phyloP scores from a whole-genome alignment of 495 filamentous ascomycete species.

The Neurospora hispaniola region DNA sequence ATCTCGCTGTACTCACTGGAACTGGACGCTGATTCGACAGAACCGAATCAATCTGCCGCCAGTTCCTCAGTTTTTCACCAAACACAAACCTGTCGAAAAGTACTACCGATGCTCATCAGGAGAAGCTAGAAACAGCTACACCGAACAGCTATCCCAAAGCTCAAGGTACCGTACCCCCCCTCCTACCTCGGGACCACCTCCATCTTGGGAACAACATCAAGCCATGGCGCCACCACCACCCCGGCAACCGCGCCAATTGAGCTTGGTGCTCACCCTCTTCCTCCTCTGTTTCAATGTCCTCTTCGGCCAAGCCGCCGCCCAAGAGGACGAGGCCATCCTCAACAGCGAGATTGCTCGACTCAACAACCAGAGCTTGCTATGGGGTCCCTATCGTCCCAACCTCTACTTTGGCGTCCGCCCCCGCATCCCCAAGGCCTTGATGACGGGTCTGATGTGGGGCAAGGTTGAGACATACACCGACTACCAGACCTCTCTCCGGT shows the following conservation, averaged over 20 bases:
- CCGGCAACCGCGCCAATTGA: slow-evolving; percentile 11
- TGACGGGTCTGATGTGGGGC: slow-evolving; percentile 80
- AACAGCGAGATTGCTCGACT: slow-evolving; percentile 43
- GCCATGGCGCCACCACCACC: slow-evolving; percentile 8
- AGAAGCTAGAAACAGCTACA: neutral
- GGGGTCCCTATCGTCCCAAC: slow-evolving; percentile 93
- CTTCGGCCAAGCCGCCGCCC: slow-evolving; percentile 1
- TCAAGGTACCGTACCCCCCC: neutral
- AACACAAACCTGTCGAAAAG: neutral
- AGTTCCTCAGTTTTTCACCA: neutral
- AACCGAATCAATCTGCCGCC: neutral
- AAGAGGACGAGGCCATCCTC: slow-evolving; percentile 30
- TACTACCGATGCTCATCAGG: neutral
- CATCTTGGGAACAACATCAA: neutral
- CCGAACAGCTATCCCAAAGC: neutral
- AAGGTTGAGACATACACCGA: slow-evolving; percentile 71
- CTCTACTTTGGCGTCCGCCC: slow-evolving; percentile 92
- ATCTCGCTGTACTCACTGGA: neutral
- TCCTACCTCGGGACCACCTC: neutral
- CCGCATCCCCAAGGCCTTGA: slow-evolving; percentile 74
- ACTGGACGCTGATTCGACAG: neutral
- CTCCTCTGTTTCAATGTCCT: slow-evolving; percentile 6
- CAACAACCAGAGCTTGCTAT: slow-evolving; percentile 80
- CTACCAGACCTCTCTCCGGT: slow-evolving; percentile 72
- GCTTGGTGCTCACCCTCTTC: slow-evolving; percentile 7